These are phyloP conservation scores for Populus pruinosa DNA, from an alignment of 345 rosid species.

Conservation along the genomic window DNA sequence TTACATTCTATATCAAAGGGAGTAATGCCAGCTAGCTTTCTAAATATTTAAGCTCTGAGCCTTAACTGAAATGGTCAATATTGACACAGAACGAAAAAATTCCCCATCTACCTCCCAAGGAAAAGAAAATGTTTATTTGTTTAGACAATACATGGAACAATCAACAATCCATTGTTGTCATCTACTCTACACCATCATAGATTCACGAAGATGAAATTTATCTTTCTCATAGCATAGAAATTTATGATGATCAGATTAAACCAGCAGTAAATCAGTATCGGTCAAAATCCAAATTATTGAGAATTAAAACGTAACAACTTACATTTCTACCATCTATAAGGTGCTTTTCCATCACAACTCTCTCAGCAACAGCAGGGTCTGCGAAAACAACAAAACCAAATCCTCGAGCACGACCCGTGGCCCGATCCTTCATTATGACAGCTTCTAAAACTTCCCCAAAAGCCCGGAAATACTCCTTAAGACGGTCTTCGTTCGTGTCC, in stretches of 20 bases:
- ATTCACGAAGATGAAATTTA: neutral
- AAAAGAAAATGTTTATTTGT: neutral
- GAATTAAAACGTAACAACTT: slow-evolving; percentile 30
- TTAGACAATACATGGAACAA: neutral
- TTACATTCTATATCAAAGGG: neutral
- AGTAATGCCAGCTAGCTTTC: slow-evolving; percentile 4
- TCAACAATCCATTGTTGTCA: neutral
- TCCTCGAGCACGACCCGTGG: slow-evolving; percentile 94
- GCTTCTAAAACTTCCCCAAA: slow-evolving; percentile 85
- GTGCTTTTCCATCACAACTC: slow-evolving; percentile 72
- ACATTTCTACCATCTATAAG: slow-evolving; percentile 82
- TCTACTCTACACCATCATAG: neutral
- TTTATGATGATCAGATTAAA: neutral
- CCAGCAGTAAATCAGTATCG: slow-evolving; percentile 6
- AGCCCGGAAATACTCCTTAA: slow-evolving; percentile 69
- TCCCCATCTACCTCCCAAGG: slow-evolving; percentile 3
- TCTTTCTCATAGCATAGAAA: neutral
- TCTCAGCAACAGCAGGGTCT: slow-evolving; percentile 73
- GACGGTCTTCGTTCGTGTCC: slow-evolving; percentile 89
- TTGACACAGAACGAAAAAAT: slow-evolving; percentile 11
- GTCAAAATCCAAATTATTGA: slow-evolving; percentile 8
- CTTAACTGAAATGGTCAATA: slow-evolving; percentile 6
- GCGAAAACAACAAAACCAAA: slow-evolving; percentile 87
- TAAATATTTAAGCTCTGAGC: neutral
- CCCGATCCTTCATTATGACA: slow-evolving; percentile 90